Evolutionary conservation across 352 stramenopile species (phyloP).

Genomic region (Phytophthora sp.): DNA sequence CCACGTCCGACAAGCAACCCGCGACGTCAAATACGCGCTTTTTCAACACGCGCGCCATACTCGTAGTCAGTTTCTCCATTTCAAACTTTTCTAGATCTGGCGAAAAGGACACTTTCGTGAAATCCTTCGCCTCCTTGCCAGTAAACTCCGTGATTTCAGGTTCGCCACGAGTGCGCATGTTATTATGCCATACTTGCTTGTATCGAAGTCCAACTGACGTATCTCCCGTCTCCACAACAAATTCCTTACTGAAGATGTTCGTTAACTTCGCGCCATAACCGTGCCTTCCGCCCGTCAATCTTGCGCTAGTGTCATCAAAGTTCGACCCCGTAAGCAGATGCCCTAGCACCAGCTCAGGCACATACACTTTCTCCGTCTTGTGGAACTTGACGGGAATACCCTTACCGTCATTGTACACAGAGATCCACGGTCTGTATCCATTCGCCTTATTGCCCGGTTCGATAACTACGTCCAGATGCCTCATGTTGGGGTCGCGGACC

Average conservation of each 20-base stretch:
- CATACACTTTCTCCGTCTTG: slow-evolving; percentile 97
- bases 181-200: slow-evolving; percentile 95
- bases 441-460: slow-evolving; percentile 65
- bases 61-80: slow-evolving; percentile 94
- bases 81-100: slow-evolving; percentile 97
- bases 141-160: slow-evolving; percentile 83
- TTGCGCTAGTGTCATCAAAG: slow-evolving; percentile 98
- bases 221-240: slow-evolving; percentile 99
- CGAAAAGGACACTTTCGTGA: slow-evolving; percentile 97
- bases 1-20: slow-evolving; percentile 92
- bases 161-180: slow-evolving; percentile 94
- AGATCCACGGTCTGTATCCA: slow-evolving; percentile 89
- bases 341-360: slow-evolving; percentile 98
- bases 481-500: slow-evolving; percentile 81
- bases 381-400: slow-evolving; percentile 98
- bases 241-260: slow-evolving; percentile 99
- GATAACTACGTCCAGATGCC: slow-evolving; percentile 73
- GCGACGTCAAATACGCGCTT: slow-evolving; percentile 99
- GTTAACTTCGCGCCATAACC: slow-evolving; percentile 98
- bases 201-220: slow-evolving; percentile 75
- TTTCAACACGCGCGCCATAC: slow-evolving; percentile 93
- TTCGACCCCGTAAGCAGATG: slow-evolving; percentile 99
- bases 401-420: slow-evolving; percentile 98
- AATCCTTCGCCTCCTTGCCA: slow-evolving; percentile 90
- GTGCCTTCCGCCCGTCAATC: slow-evolving; percentile 96